These are phyloP conservation scores for Hortaea werneckii DNA, from an alignment of 2,329 filamentous ascomycete genomes.

Conservation along the genomic window DNA sequence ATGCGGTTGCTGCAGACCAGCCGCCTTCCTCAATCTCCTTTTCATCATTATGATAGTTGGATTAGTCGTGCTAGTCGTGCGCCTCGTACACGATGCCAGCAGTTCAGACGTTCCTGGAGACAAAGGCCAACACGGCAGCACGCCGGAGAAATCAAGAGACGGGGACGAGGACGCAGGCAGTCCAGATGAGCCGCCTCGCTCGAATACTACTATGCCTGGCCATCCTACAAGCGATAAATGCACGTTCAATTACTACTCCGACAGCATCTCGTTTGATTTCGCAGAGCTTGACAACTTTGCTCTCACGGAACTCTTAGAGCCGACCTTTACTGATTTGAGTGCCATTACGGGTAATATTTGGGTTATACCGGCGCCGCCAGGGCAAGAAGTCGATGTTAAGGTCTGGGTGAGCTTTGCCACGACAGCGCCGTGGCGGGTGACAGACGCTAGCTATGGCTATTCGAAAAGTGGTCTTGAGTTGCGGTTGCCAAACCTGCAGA, in stretches of 20 bases:
- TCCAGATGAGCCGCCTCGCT: background rate
- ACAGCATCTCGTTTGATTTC: constrained; percentile 8
- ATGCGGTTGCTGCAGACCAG: background rate
- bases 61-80: background rate
- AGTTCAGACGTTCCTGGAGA: background rate
- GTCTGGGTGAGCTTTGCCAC: constrained; percentile 29
- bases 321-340: constrained; percentile 8
- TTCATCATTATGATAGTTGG: background rate
- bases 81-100: background rate
- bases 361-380: constrained; percentile 24
- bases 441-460: constrained; percentile 21
- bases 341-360: constrained; percentile 29
- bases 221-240: background rate
- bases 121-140: background rate
- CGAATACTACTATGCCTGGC: background rate
- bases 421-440: constrained; percentile 23
- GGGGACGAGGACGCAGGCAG: background rate
- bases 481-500: constrained; percentile 10
- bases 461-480: constrained; percentile 11
- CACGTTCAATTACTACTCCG: constrained; percentile 8
- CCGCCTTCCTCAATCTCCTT: background rate
- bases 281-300: constrained; percentile 11
- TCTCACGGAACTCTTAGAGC: constrained; percentile 18
- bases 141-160: background rate
- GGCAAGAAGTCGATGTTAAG: constrained; percentile 27